Base-by-base conservation (phyloP, 768 basidiomycete species). In the Calocybe gangraenosa region DNA sequence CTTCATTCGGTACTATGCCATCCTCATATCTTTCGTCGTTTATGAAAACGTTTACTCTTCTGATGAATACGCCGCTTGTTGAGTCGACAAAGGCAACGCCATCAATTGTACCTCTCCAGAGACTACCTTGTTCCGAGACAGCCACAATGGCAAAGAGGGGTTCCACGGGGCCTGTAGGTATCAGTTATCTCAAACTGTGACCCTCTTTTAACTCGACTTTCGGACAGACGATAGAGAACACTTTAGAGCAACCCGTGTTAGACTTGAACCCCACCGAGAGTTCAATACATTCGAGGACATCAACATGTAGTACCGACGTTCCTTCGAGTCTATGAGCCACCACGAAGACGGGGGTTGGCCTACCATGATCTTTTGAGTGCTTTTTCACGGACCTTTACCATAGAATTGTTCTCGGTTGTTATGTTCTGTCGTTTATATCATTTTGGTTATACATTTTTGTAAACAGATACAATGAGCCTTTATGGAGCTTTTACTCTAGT, bases 61-160 rank as follows among this genome's bases (percentile, higher is more conserved):
- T 70, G 50, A 37, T 63, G 20, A 66, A 69, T 40, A 67, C 68
- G 13, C 66, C 68, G 0, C 52, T 71, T 3, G 59, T 63, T 9
- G 65, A 66, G 31, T 52, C 55, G 23, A 55, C 63, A 18, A 46
- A 55, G 7, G 37, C 42, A 3, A 52, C 37, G 1, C 20, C 37
- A n/a, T 54, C 60, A 6, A 44, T 46, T 11, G 46, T 68, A 30
- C 62, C 61, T 34, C 40, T 68, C 35, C 54, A 59, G 44, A 53
- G 54, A 10, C 32, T 68, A n/a, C 47, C 52, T 6, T 9, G 40
- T 10, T 30, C 18, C 6, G 6, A 35, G 21, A 17, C 32, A 22
- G 23, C 50, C 11, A 14, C 33, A 21, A n/a, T 6, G n/a, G 23
- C n/a, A 18, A 14, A 32, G 34, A 42, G 52, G 34, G 31, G 28